These are phyloP conservation scores for Aspergillus costaricaensis DNA, from an alignment of 2,329 filamentous ascomycete species.

Conservation along the genomic window DNA sequence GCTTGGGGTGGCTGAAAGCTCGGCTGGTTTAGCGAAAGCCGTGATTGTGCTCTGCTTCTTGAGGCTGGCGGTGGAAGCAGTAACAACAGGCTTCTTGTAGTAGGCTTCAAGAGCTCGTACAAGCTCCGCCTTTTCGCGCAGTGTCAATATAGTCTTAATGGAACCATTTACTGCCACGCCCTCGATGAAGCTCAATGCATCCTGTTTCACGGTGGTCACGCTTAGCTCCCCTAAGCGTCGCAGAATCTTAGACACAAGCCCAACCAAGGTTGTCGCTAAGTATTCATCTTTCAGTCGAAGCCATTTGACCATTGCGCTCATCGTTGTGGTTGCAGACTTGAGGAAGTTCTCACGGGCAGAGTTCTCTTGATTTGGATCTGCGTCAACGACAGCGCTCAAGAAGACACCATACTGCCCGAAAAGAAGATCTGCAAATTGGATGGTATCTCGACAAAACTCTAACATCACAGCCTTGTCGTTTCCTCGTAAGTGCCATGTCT, in stretches of 20 bases:
- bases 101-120: constrained; percentile 61
- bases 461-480: constrained; percentile 79
- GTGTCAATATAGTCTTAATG: constrained; percentile 76
- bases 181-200: constrained; percentile 64
- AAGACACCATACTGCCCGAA: constrained; percentile 85
- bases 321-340: constrained; percentile 63
- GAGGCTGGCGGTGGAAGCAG: constrained; percentile 42
- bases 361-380: constrained; percentile 41
- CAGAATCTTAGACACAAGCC: constrained; percentile 80
- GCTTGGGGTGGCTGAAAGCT: constrained; percentile 38
- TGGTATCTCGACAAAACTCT: constrained; percentile 90
- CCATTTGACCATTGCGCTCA: constrained; percentile 78
- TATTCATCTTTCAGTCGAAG: constrained; percentile 85
- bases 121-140: constrained; percentile 82
- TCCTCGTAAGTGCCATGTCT: constrained; percentile 71
- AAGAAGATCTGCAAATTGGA: constrained; percentile 85
- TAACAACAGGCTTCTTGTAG: constrained; percentile 48
- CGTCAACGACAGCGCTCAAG: constrained; percentile 64
- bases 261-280: constrained; percentile 78
- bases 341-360: constrained; percentile 58
- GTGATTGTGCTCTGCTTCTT: constrained; percentile 49
- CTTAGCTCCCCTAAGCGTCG: constrained; percentile 75
- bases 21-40: constrained; percentile 40
- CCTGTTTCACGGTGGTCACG: constrained; percentile 66
- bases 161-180: constrained; percentile 56